A percentile compares a stretch with the other conserved stretches of the same genome.
These are phyloP conservation scores for Macrophomina phaseolina DNA, from an alignment of 2,329 filamentous ascomycete species.

Conservation along the genomic window DNA sequence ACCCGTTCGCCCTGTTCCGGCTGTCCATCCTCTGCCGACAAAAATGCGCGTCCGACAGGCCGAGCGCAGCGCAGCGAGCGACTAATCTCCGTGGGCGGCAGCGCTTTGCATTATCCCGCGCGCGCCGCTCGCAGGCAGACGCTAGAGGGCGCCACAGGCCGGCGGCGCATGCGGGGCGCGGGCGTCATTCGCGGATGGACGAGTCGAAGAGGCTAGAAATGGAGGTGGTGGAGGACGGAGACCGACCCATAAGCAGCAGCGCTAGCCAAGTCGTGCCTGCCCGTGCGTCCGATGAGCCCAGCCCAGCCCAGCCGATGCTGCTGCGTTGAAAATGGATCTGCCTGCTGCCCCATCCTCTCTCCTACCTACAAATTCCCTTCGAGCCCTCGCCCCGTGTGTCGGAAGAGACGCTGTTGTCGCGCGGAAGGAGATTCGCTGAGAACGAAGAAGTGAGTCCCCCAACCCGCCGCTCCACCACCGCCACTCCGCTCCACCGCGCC, in stretches of 20 bases:
- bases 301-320: constrained; percentile 7
- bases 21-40: background rate
- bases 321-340: constrained; percentile 25
- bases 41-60: background rate
- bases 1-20: too few species aligned
- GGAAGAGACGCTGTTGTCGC: constrained; percentile 24
- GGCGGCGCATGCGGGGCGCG: constrained; percentile 19
- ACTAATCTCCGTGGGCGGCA: constrained; percentile 14
- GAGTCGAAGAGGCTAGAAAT: constrained; percentile 17
- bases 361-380: constrained; percentile 25
- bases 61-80: background rate
- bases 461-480: background rate
- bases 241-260: constrained; percentile 3
- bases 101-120: constrained; percentile 5
- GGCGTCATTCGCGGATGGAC: constrained; percentile 16
- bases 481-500: constrained; percentile 29
- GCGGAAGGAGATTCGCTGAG: constrained; percentile 24
- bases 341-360: constrained; percentile 17
- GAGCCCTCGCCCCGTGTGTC: constrained; percentile 19
- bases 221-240: constrained; percentile 9
- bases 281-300: constrained; percentile 5
- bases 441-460: constrained; percentile 16
- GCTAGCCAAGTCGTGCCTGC: constrained; percentile 24
- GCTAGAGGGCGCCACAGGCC: constrained; percentile 20
- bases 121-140: constrained; percentile 2